Evolutionary conservation across 306 rosid genomes (phyloP).

Genomic region (Lagenaria siceraria): DNA sequence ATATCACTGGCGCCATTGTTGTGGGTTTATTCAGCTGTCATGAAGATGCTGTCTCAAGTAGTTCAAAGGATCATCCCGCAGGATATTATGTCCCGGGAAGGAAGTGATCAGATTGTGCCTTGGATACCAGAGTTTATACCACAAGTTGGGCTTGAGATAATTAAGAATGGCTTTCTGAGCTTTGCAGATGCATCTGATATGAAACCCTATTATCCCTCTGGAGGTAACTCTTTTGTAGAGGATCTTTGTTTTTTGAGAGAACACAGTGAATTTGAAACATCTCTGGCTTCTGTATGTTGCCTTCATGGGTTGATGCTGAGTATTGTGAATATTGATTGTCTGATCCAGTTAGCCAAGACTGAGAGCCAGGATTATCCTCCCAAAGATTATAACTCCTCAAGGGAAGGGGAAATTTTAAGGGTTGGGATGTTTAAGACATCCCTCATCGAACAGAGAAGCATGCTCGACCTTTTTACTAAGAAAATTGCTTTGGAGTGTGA

Average conservation of each 20-base stretch:
- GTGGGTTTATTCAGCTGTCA: slow-evolving; percentile 68
- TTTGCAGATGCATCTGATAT: slow-evolving; percentile 23
- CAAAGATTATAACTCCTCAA: slow-evolving; percentile 30
- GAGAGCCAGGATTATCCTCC: slow-evolving; percentile 20
- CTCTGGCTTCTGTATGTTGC: slow-evolving; percentile 74
- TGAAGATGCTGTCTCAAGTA: slow-evolving; percentile 59
- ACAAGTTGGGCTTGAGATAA: slow-evolving; percentile 61
- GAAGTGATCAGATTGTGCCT: slow-evolving; percentile 40
- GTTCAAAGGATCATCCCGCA: slow-evolving; percentile 54
- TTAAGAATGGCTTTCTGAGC: slow-evolving; percentile 41
- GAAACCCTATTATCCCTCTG: slow-evolving; percentile 19
- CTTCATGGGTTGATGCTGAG: slow-evolving; percentile 46
- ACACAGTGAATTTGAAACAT: slow-evolving; percentile 42
- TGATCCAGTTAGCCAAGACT: slow-evolving; percentile 53
- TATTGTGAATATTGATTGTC: slow-evolving; percentile 34
- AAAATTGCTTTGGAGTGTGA: slow-evolving; percentile 53
- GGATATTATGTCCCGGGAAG: slow-evolving; percentile 23
- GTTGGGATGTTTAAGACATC: slow-evolving; percentile 50
- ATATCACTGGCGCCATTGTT: slow-evolving; percentile 35
- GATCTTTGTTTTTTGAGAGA: slow-evolving; percentile 46
- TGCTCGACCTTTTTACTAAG: slow-evolving; percentile 34
- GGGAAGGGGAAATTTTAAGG: slow-evolving; percentile 58
- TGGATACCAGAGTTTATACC: slow-evolving; percentile 96
- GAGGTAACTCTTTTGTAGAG: slow-evolving; percentile 44
- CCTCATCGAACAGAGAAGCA: slow-evolving; percentile 36